Percentiles rank a stretch among this genome's conserved stretches.
phyloP scores from a whole-genome alignment of 495 filamentous ascomycete genomes.

The Terfezia boudieri region DNA sequence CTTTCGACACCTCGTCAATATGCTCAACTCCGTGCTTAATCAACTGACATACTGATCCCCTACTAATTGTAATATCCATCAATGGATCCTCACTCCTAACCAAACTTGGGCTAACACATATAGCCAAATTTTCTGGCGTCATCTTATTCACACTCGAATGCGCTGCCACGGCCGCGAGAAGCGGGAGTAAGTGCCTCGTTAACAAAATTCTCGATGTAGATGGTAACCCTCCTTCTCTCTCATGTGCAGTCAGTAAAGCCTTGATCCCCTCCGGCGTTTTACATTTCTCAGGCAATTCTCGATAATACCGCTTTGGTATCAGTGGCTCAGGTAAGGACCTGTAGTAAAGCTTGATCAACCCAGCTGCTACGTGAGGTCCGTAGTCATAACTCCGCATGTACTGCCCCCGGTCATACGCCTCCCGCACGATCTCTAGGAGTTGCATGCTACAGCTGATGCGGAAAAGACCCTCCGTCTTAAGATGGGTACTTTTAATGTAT shows the following conservation, averaged over 20 bases:
- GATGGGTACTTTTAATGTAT: slow-evolving; percentile 27
- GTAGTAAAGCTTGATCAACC: slow-evolving; percentile 34
- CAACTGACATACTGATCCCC: slow-evolving; percentile 21
- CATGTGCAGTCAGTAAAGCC: slow-evolving; percentile 12
- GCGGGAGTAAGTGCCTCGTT: slow-evolving; percentile 28
- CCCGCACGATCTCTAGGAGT: slow-evolving; percentile 26
- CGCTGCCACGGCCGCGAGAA: slow-evolving; percentile 25
- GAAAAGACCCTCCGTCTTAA: slow-evolving; percentile 30
- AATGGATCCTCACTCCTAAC: slow-evolving; percentile 23
- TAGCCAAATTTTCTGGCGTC: slow-evolving; percentile 28
- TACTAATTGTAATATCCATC: slow-evolving; percentile 26
- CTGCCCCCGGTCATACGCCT: slow-evolving; percentile 33
- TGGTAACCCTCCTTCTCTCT: slow-evolving; percentile 22
- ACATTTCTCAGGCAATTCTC: slow-evolving; percentile 15
- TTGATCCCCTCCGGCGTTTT: slow-evolving; percentile 2
- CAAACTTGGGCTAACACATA: slow-evolving; percentile 27
- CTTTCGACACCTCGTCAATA: slow-evolving; percentile 10
- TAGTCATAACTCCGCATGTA: slow-evolving; percentile 28
- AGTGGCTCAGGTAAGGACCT: slow-evolving; percentile 30
- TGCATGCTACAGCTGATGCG: slow-evolving; percentile 27
- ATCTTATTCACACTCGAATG: slow-evolving; percentile 29
- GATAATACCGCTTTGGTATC: slow-evolving; percentile 26
- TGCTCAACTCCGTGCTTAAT: slow-evolving; percentile 22
- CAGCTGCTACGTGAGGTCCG: slow-evolving; percentile 28
- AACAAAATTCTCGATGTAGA: slow-evolving; percentile 25